A percentile compares a stretch with the other conserved stretches of the same genome.
Evolutionary conservation across 176 grass and related monocot species (phyloP).

Genomic region (Oryza officinalis): DNA sequence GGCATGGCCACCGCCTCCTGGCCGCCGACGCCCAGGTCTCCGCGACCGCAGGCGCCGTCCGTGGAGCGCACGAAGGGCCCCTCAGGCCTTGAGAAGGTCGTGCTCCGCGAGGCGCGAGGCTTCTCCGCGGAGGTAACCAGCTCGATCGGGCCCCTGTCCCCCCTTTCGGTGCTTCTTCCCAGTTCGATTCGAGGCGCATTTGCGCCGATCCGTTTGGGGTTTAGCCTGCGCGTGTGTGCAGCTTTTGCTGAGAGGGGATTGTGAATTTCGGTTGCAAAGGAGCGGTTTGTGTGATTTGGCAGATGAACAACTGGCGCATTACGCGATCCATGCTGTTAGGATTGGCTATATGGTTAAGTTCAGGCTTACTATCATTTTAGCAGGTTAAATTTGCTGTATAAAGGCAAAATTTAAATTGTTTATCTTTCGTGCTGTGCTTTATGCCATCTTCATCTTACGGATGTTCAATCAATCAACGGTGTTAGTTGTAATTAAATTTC

Average conservation of each 20-base stretch:
- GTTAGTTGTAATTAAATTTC: not conserved
- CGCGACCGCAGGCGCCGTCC: conserved; percentile 15
- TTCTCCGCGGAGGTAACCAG: conserved; percentile 51
- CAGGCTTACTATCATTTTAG: not conserved
- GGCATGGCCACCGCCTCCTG: conserved; percentile 31
- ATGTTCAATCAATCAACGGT: not conserved
- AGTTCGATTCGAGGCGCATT: conserved; percentile 9
- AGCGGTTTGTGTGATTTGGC: not conserved
- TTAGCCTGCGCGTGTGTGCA: not conserved
- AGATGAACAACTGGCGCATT: not conserved
- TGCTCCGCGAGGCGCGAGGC: conserved; percentile 43
- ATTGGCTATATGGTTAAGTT: not conserved
- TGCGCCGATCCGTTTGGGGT: not conserved
- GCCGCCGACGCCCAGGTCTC: conserved; percentile 20
- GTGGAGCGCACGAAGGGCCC: conserved; percentile 46
- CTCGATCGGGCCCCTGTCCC: not conserved
- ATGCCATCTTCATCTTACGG: not conserved
- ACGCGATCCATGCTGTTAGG: not conserved
- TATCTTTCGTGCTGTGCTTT: not conserved
- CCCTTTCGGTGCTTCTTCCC: not conserved
- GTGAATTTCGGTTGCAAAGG: not conserved
- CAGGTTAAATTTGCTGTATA: not conserved
- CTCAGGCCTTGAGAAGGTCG: conserved; percentile 54
- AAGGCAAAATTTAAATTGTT: not conserved
- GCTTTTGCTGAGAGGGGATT: not conserved